These are phyloP conservation scores for Macadamia tetraphylla DNA, from an alignment of 164 flowering plant species.

Conservation along the genomic window DNA sequence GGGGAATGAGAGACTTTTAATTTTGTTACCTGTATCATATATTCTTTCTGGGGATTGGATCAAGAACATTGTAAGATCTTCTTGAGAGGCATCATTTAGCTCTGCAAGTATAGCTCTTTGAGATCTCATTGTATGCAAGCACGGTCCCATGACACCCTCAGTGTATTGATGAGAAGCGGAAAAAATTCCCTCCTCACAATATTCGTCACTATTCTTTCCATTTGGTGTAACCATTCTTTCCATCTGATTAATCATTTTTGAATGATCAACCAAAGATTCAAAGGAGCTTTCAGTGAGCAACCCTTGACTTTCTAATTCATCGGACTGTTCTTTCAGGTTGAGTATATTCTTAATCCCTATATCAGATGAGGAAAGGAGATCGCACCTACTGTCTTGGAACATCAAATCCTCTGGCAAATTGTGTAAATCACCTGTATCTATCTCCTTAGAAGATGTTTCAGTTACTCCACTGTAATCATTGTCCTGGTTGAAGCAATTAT, in stretches of 20 bases:
- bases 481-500: conserved; percentile 1
- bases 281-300: neutral
- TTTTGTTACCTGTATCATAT: conserved; percentile 23
- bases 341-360: neutral
- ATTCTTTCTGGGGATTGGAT: conserved; percentile 10
- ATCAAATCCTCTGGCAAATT: conserved; percentile 8
- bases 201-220: conserved; percentile 8
- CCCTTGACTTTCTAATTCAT: conserved; percentile 6
- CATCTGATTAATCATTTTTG: conserved; percentile 3
- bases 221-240: conserved; percentile 9
- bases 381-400: neutral
- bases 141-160: conserved; percentile 9
- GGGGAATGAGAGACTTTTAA: neutral
- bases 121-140: conserved; percentile 14
- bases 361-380: conserved; percentile 8
- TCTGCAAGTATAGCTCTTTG: conserved; percentile 25
- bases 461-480: conserved; percentile 4
- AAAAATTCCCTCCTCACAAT: conserved; percentile 12
- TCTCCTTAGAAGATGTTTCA: conserved; percentile 4
- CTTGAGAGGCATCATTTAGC: conserved; percentile 2
- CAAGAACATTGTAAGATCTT: conserved; percentile 3
- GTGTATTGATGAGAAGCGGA: conserved; percentile 9
- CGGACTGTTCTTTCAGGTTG: conserved; percentile 5
- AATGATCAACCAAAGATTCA: neutral
- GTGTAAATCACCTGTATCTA: neutral